These are phyloP conservation scores for Nymphaea thermarum DNA, from an alignment of 164 flowering plant species.

Conservation along the genomic window DNA sequence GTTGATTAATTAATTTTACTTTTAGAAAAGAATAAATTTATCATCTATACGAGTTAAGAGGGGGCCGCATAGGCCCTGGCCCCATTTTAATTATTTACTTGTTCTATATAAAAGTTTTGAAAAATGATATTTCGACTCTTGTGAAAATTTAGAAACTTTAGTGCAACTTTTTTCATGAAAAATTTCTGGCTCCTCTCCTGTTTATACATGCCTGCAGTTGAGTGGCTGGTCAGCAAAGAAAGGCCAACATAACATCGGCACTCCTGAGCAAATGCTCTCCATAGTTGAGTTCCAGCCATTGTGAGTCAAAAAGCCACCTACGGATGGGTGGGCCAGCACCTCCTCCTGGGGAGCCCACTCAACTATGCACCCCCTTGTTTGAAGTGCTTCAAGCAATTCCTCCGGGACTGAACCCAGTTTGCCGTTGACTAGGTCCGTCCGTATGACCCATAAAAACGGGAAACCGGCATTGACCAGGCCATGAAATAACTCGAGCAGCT, in stretches of 20 bases:
- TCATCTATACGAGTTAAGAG: too few species aligned
- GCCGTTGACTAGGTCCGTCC: slow-evolving; percentile 18
- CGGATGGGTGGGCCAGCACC: slow-evolving; percentile 16
- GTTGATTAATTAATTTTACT: too few species aligned
- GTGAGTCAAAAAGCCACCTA: slow-evolving; percentile 27
- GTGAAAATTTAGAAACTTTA: too few species aligned
- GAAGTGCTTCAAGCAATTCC: slow-evolving; percentile 6
- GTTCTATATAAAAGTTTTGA: too few species aligned
- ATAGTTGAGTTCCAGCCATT: slow-evolving; percentile 25
- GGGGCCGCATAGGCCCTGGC: too few species aligned
- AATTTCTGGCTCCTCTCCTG: too few species aligned
- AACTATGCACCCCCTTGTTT: slow-evolving; percentile 18
- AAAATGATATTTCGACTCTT: too few species aligned
- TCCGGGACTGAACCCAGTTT: slow-evolving; percentile 6
- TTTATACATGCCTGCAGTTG: slow-evolving; percentile 2
- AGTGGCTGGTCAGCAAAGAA: slow-evolving; percentile 25
- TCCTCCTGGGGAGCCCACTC: slow-evolving; percentile 23
- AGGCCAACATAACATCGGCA: slow-evolving; percentile 39
- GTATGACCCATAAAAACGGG: slow-evolving; percentile 38
- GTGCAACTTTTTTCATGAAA: too few species aligned
- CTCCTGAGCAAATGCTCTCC: slow-evolving; percentile 25
- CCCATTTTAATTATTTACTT: too few species aligned
- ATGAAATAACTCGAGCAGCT: slow-evolving; percentile 9
- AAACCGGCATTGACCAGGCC: slow-evolving; percentile 5
- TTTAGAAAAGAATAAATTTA: too few species aligned